Evolutionary conservation across 2,329 filamentous ascomycete species (phyloP).

Genomic region (Pseudocercospora cruenta): DNA sequence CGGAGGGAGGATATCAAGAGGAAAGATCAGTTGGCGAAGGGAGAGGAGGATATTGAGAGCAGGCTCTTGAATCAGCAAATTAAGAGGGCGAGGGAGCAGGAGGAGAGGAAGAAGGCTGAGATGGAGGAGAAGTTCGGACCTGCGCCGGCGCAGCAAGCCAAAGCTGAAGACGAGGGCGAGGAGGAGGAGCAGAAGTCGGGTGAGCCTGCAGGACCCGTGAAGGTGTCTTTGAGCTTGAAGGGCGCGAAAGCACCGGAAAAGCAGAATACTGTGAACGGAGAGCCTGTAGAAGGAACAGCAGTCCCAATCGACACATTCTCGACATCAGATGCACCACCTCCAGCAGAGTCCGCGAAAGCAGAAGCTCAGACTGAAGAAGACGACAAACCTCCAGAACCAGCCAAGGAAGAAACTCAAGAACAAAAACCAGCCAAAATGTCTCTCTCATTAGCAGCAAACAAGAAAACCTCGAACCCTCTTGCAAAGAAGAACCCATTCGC

Average conservation of each 20-base stretch:
- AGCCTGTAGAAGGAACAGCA: conserved; percentile 28
- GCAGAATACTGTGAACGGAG: conserved; percentile 15
- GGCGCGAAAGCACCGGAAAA: conserved; percentile 30
- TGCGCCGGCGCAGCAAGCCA: background rate
- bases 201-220: conserved; percentile 36
- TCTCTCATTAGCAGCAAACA: conserved; percentile 68
- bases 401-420: conserved; percentile 30
- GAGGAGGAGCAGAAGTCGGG: conserved; percentile 29
- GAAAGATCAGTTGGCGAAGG: conserved; percentile 85
- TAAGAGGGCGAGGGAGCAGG: conserved; percentile 64
- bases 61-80: conserved; percentile 83
- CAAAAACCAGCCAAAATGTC: conserved; percentile 20
- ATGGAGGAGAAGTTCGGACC: conserved; percentile 46
- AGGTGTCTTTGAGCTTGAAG: conserved; percentile 41
- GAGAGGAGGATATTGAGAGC: conserved; percentile 88
- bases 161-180: conserved; percentile 11
- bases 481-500: conserved; percentile 72
- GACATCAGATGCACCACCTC: conserved; percentile 23
- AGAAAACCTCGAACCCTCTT: conserved; percentile 73
- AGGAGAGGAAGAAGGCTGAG: conserved; percentile 62
- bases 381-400: background rate
- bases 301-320: conserved; percentile 38
- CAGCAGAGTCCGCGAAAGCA: conserved; percentile 9
- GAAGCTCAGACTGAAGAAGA: conserved; percentile 8
- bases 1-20: conserved; percentile 78